Conservation (phyloP, 495 filamentous ascomycete species). For the Trichoderma reesei region DNA sequence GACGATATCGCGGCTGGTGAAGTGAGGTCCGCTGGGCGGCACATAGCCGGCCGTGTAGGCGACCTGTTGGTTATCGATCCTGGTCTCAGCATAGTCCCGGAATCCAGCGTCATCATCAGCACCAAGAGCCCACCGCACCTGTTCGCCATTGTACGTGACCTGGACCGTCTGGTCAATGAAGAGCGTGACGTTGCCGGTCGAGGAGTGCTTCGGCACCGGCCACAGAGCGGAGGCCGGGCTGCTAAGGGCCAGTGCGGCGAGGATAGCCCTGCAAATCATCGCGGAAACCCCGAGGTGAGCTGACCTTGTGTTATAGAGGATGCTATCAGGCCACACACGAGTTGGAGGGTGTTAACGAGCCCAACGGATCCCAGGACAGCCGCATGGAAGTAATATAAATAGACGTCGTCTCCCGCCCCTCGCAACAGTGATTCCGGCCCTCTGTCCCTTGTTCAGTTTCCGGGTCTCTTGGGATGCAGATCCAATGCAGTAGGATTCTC, state of each 20-base stretch:
- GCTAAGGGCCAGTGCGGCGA: conserved; percentile 4
- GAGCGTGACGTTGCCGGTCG: conserved; percentile 41
- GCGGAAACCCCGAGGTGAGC: not conserved
- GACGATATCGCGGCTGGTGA: conserved; percentile 39
- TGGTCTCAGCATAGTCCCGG: conserved; percentile 2
- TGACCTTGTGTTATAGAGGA: not conserved
- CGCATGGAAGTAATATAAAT: not conserved
- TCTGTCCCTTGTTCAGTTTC: not conserved
- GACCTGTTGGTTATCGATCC: conserved; percentile 7
- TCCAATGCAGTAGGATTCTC: not conserved
- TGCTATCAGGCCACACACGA: not conserved
- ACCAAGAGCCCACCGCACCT: conserved; percentile 31
- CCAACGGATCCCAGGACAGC: not conserved
- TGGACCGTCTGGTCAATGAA: conserved; percentile 45
- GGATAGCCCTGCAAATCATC: conserved; percentile 3
- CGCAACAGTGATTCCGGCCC: not conserved
- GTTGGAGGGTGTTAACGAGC: not conserved
- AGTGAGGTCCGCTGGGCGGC: conserved; percentile 18
- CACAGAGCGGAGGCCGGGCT: conserved; percentile 39
- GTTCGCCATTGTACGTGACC: conserved; percentile 47
- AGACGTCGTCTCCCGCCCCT: not conserved
- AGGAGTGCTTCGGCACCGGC: conserved; percentile 46
- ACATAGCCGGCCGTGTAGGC: conserved; percentile 27
- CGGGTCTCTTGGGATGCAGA: not conserved
- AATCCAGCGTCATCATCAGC: not conserved